These are phyloP conservation scores for Aspergillus neotritici DNA, from an alignment of 2,329 filamentous ascomycete genomes.

Conservation along the genomic window DNA sequence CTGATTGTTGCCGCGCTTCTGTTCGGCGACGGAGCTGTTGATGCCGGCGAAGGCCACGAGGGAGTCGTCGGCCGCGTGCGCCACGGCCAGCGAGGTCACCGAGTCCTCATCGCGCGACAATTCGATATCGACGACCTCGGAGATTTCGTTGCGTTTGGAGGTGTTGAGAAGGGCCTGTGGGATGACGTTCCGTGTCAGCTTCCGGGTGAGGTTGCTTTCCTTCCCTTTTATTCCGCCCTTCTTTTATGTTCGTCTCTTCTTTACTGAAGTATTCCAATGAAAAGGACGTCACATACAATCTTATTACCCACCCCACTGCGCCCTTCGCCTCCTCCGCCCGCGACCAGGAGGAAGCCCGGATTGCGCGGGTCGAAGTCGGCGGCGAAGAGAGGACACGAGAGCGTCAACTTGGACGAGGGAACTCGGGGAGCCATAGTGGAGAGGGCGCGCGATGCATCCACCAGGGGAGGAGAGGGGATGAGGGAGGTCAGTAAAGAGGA, in stretches of 20 bases:
- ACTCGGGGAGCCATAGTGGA: conserved; percentile 36
- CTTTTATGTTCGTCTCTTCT: too few species aligned
- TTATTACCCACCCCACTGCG: conserved; percentile 80
- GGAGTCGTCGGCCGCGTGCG: conserved; percentile 52
- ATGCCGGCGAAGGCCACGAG: conserved; percentile 66
- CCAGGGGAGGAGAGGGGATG: conserved; percentile 6
- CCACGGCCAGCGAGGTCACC: conserved; percentile 72
- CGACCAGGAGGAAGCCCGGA: conserved; percentile 69
- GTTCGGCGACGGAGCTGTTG: conserved; percentile 69
- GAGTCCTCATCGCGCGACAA: conserved; percentile 83
- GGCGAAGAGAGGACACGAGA: conserved; percentile 79
- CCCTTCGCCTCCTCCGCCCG: conserved; percentile 79
- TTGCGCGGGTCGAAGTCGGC: conserved; percentile 84
- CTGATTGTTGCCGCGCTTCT: conserved; percentile 71
- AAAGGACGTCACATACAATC: conserved; percentile 56
- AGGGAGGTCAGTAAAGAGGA: conserved; percentile 12
- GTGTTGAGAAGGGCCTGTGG: conserved; percentile 65
- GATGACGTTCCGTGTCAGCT: not conserved
- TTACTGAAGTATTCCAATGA: too few species aligned
- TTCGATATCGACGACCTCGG: conserved; percentile 65
- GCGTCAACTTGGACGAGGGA: conserved; percentile 54
- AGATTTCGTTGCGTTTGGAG: conserved; percentile 58
- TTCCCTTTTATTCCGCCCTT: too few species aligned
- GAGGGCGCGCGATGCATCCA: conserved; percentile 1
- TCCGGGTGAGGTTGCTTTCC: too few species aligned